These are phyloP conservation scores for Pseudognaphalium luteoalbum DNA, from an alignment of 129 eudicot genomes.

Conservation along the genomic window DNA sequence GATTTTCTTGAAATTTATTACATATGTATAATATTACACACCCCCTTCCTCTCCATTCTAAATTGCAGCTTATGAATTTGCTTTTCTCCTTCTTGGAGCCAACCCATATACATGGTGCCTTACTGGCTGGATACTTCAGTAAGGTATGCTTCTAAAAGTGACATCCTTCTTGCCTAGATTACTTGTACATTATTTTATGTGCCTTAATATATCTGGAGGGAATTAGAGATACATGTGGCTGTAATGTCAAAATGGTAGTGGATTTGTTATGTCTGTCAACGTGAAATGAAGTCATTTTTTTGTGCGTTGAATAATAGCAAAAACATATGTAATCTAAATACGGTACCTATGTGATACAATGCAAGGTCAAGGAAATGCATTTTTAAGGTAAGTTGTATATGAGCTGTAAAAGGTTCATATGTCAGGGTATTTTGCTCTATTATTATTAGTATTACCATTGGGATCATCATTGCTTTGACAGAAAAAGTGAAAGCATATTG, in stretches of 20 bases:
- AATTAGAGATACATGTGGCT: neutral
- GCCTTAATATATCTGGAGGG: constrained; percentile 1
- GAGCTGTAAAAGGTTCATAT: neutral
- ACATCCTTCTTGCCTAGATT: constrained; percentile 7
- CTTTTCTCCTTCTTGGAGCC: constrained; percentile 96
- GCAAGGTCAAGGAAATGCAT: too few relatives aligned
- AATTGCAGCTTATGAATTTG: constrained; percentile 74
- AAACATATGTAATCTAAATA: neutral
- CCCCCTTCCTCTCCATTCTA: constrained; percentile 1
- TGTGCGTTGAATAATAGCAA: neutral
- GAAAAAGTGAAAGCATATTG: constrained; percentile 8
- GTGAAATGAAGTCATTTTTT: neutral
- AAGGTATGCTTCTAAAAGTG: constrained; percentile 47
- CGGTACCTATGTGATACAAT: neutral
- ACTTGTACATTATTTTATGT: neutral
- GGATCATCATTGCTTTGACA: constrained; percentile 12
- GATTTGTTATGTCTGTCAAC: neutral
- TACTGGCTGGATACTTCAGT: constrained; percentile 90
- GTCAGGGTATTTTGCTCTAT: neutral
- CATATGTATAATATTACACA: neutral
- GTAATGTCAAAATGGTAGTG: too few relatives aligned
- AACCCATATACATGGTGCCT: constrained; percentile 74
- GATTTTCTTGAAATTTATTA: neutral
- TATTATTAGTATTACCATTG: neutral
- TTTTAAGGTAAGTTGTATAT: neutral